Evolutionary conservation across 2,329 filamentous ascomycete species (phyloP).

Genomic region (Aspergillus calidoustus): DNA sequence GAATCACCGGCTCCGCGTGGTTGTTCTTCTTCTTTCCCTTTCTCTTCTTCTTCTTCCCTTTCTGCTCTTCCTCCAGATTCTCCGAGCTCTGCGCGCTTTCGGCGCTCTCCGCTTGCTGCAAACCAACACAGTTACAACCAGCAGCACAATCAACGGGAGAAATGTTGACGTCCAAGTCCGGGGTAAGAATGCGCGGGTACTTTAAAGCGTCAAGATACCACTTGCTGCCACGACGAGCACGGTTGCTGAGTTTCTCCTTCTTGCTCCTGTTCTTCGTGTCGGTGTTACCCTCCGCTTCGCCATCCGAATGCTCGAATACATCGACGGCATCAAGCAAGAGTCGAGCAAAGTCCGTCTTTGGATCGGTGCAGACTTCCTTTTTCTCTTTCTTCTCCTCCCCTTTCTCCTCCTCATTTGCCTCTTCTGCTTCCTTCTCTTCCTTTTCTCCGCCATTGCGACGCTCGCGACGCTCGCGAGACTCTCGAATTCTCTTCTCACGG

Average conservation of each 20-base stretch:
- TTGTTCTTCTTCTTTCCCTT: constrained; percentile 6
- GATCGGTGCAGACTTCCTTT: background rate
- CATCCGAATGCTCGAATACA: background rate
- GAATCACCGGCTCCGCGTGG: background rate
- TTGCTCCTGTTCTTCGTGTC: background rate
- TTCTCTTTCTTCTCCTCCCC: background rate
- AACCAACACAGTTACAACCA: no score
- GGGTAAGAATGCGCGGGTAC: background rate
- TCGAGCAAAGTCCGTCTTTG: background rate
- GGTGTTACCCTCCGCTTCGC: background rate
- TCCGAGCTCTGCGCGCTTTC: background rate
- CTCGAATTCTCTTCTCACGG: background rate
- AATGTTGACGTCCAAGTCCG: background rate
- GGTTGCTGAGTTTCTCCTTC: background rate
- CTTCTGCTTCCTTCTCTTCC: background rate
- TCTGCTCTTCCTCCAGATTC: background rate
- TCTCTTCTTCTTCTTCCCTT: background rate
- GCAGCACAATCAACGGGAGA: background rate
- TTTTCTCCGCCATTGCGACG: background rate
- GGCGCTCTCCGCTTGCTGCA: background rate
- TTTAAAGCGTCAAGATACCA: background rate
- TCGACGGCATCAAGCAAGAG: background rate
- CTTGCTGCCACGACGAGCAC: background rate
- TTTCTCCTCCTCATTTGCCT: background rate
- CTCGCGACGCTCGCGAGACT: background rate